Evolutionary conservation across 2,329 filamentous ascomycete genomes (phyloP).

Genomic region (Fusarium napiforme): DNA sequence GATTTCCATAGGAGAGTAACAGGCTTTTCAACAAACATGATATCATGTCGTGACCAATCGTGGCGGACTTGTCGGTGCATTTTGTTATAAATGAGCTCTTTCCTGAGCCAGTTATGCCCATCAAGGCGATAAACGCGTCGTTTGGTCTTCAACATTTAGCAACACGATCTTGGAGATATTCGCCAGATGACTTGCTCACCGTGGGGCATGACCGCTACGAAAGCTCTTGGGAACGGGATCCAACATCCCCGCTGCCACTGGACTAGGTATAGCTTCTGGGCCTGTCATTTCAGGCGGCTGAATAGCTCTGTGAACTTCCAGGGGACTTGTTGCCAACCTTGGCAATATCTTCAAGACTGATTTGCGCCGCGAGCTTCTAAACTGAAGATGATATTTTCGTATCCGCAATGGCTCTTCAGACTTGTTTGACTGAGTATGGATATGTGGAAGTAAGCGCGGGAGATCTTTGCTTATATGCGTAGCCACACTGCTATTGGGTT

Average conservation of each 20-base stretch:
- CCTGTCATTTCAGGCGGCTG: background rate
- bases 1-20: fast-evolving
- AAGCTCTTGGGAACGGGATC: background rate
- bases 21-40: background rate
- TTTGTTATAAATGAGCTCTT: background rate
- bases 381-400: fast-evolving
- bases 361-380: fast-evolving
- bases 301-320: background rate
- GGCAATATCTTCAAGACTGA: fast-evolving
- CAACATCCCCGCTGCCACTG: background rate
- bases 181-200: background rate
- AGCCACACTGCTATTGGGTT: background rate
- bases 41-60: background rate
- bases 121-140: background rate
- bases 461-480: background rate
- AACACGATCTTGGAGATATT: background rate
- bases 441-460: background rate
- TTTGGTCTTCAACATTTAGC: fast-evolving
- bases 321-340: background rate
- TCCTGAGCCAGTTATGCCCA: background rate
- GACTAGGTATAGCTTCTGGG: background rate
- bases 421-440: background rate
- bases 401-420: background rate
- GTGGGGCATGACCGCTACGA: background rate
- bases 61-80: background rate